Evolutionary conservation across 2,329 filamentous ascomycete genomes (phyloP).

Genomic region (Sphaerulina musiva): DNA sequence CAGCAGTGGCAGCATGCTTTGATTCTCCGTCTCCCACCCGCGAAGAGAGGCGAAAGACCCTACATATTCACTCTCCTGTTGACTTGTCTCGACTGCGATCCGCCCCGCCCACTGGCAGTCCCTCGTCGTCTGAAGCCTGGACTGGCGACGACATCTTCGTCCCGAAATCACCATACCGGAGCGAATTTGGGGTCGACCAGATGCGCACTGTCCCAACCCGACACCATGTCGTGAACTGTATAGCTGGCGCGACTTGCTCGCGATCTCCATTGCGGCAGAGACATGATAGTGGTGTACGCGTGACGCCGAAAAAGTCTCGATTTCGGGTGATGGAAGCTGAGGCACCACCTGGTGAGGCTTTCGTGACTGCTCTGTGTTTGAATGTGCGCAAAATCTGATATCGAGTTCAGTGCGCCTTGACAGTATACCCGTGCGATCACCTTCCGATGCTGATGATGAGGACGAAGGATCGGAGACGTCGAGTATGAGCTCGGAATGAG

Average conservation of each 20-base stretch:
- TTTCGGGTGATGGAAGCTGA: not conserved
- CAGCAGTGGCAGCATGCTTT: conserved; percentile 4
- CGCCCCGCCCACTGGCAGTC: not conserved
- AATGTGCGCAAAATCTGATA: not conserved
- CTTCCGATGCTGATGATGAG: conserved; percentile 20
- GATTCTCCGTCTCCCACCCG: conserved; percentile 1
- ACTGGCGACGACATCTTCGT: conserved; percentile 23
- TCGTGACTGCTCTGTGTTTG: too few relatives aligned
- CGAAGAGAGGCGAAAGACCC: conserved; percentile 6
- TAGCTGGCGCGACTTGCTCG: not conserved
- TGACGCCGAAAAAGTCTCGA: not conserved
- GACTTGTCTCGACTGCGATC: not conserved
- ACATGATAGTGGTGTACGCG: not conserved
- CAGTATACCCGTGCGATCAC: conserved; percentile 2
- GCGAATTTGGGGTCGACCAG: not conserved
- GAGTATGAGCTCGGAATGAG: not conserved
- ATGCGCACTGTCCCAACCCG: not conserved
- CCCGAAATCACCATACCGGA: not conserved
- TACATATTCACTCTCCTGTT: not conserved
- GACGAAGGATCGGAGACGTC: conserved; percentile 1
- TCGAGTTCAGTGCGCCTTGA: not conserved
- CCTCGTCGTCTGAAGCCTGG: conserved; percentile 21
- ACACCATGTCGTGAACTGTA: not conserved
- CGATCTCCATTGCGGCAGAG: not conserved
- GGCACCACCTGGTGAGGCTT: not conserved